phyloP scores from a whole-genome alignment of 1,284 basidiomycete genomes.

The Trichosporon faecale region DNA sequence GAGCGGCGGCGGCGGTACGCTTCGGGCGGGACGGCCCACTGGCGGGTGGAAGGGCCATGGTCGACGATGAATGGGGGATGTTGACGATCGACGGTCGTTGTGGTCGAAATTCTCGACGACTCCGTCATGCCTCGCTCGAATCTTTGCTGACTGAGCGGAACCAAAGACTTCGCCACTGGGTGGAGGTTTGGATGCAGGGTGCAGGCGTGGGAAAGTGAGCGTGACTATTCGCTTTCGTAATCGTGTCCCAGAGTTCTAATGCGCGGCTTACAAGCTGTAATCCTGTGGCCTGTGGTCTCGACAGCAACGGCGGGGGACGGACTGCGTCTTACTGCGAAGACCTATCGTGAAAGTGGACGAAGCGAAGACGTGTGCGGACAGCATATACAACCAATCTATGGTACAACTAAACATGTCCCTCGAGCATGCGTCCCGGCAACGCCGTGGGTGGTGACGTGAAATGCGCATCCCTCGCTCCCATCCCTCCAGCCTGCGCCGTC shows the following conservation, averaged over 20 bases:
- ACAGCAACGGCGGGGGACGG: too few relatives aligned
- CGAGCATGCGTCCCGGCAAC: background rate
- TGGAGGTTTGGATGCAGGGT: background rate
- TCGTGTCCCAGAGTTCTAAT: too few relatives aligned
- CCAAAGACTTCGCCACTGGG: background rate
- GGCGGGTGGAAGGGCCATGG: constrained; percentile 14
- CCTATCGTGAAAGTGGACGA: too few relatives aligned
- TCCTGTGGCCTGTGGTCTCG: too few relatives aligned
- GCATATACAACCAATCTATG: background rate
- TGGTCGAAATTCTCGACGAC: background rate
- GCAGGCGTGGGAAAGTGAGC: background rate
- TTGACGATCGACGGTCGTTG: background rate
- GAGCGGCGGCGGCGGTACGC: background rate
- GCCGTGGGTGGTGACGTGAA: background rate
- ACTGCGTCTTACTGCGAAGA: too few relatives aligned
- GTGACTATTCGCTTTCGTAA: too few relatives aligned
- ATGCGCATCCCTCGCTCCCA: too few relatives aligned
- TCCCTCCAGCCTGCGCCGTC: too few relatives aligned
- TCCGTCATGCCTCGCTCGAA: constrained; percentile 1
- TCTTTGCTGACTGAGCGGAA: constrained; percentile 7
- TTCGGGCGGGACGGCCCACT: constrained; percentile 17
- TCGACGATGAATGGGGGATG: background rate
- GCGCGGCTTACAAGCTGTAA: too few relatives aligned
- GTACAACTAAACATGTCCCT: background rate
- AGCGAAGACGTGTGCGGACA: too few relatives aligned